phyloP scores from a whole-genome alignment of 148 eudicot species.

The Nyssa sinensis region DNA sequence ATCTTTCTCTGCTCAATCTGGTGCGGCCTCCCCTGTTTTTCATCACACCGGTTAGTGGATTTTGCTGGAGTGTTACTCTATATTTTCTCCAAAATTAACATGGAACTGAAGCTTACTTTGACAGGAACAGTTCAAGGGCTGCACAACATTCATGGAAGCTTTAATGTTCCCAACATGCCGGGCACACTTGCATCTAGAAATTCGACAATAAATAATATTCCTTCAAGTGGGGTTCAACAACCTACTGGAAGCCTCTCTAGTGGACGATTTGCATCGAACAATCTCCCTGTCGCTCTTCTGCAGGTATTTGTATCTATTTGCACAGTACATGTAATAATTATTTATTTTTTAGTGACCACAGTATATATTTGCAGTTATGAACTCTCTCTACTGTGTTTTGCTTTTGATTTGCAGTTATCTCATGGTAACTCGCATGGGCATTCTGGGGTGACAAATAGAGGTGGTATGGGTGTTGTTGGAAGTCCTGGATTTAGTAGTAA shows the following conservation, averaged over 20 bases:
- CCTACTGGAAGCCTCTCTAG: slow-evolving; percentile 67
- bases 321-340: neutral
- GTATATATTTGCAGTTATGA: neutral
- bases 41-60: slow-evolving; percentile 64
- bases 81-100: neutral
- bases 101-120: slow-evolving; percentile 9
- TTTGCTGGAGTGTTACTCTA: slow-evolving; percentile 9
- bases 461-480: slow-evolving; percentile 91
- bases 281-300: slow-evolving; percentile 69
- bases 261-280: slow-evolving; percentile 82
- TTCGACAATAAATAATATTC: slow-evolving; percentile 68
- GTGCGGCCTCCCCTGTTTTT: slow-evolving; percentile 60
- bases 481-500: slow-evolving; percentile 76
- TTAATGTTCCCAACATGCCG: slow-evolving; percentile 74
- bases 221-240: slow-evolving; percentile 87
- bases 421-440: slow-evolving; percentile 88
- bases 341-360: neutral
- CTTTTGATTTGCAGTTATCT: slow-evolving; percentile 55
- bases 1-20: slow-evolving; percentile 61
- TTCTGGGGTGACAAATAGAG: slow-evolving; percentile 86
- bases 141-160: slow-evolving; percentile 78
- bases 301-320: slow-evolving; percentile 47
- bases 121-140: slow-evolving; percentile 65
- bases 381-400: neutral
- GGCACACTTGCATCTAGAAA: slow-evolving; percentile 83